Conservation (phyloP, 148 eudicot species). For the Linanthus parryae region DNA sequence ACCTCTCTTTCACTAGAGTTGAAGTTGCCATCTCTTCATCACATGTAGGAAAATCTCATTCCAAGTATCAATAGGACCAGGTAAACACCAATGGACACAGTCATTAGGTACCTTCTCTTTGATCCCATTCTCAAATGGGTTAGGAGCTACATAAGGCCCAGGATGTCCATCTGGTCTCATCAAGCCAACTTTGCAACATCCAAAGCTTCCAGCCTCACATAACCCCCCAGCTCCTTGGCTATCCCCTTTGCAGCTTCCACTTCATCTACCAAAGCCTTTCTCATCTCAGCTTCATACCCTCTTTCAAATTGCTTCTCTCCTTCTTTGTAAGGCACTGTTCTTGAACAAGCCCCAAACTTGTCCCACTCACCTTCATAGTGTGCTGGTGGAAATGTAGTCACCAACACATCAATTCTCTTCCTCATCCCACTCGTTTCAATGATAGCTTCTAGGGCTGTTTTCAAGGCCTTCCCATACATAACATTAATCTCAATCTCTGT, state of each 20-base stretch:
- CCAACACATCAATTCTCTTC: conserved; percentile 37
- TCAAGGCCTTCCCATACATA: conserved; percentile 61
- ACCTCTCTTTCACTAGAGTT: too few relatives aligned
- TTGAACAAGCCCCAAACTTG: conserved; percentile 78
- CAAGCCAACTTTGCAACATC: conserved; percentile 67
- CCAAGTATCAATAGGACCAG: conserved; percentile 90
- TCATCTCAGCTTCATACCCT: conserved; percentile 71
- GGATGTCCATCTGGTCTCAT: conserved; percentile 96
- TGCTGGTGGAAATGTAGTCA: conserved; percentile 78
- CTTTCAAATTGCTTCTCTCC: conserved; percentile 49
- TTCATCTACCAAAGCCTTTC: conserved; percentile 45
- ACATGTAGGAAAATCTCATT: conserved; percentile 76
- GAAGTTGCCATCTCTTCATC: conserved; percentile 33
- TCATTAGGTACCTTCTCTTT: conserved; percentile 69
- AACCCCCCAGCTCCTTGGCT: conserved; percentile 5
- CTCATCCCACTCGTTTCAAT: conserved; percentile 28
- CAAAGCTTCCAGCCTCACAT: conserved; percentile 55
- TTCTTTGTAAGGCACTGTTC: conserved; percentile 49
- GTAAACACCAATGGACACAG: conserved; percentile 94
- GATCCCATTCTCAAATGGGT: conserved; percentile 76
- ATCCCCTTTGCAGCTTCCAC: conserved; percentile 34
- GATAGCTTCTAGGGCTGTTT: conserved; percentile 51
- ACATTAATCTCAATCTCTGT: conserved; percentile 62
- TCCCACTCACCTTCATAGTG: conserved; percentile 98
- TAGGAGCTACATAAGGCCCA: conserved; percentile 74